These are phyloP conservation scores for Exophiala sp. DNA, from an alignment of 2,329 filamentous ascomycete genomes.

Conservation along the genomic window DNA sequence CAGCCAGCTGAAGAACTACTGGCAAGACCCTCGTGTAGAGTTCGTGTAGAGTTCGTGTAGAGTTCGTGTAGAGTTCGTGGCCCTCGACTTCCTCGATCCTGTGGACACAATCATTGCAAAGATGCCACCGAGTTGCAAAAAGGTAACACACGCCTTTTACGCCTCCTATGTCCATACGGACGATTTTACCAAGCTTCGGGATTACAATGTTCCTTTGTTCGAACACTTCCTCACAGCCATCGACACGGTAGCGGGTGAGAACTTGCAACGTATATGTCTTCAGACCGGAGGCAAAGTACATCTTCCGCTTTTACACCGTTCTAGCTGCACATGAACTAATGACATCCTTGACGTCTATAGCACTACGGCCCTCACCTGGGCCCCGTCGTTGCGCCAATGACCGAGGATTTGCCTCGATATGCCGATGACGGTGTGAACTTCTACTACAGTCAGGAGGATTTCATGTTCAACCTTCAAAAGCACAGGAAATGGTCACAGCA, in stretches of 20 bases:
- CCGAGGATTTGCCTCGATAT: constrained; percentile 26
- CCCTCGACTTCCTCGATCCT: constrained; percentile 31
- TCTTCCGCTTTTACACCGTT: not conserved
- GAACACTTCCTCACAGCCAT: constrained; percentile 34
- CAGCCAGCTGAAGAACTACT: constrained; percentile 24
- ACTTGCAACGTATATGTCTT: constrained; percentile 29
- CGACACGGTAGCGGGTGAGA: constrained; percentile 23
- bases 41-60: no score
- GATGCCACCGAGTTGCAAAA: constrained; percentile 25
- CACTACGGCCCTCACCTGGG: constrained; percentile 33
- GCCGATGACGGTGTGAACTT: constrained; percentile 22
- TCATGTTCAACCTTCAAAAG: constrained; percentile 20
- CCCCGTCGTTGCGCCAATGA: constrained; percentile 27
- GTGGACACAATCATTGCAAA: constrained; percentile 21
- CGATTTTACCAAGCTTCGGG: constrained; percentile 30
- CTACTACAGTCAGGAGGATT: constrained; percentile 29
- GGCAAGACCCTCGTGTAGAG: constrained; percentile 31
- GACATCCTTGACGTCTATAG: not conserved
- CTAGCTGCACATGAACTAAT: not conserved
- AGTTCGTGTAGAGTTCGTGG: no score
- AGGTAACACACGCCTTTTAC: constrained; percentile 37
- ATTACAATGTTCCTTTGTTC: constrained; percentile 33
- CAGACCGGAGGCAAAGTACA: constrained; percentile 33
- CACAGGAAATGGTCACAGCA: constrained; percentile 27
- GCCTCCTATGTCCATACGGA: constrained; percentile 35